A percentile compares a stretch with the other conserved stretches of the same genome.
These are phyloP conservation scores for Pichia rugopelliculosa DNA, from an alignment of 805 yeast species.

Conservation along the genomic window DNA sequence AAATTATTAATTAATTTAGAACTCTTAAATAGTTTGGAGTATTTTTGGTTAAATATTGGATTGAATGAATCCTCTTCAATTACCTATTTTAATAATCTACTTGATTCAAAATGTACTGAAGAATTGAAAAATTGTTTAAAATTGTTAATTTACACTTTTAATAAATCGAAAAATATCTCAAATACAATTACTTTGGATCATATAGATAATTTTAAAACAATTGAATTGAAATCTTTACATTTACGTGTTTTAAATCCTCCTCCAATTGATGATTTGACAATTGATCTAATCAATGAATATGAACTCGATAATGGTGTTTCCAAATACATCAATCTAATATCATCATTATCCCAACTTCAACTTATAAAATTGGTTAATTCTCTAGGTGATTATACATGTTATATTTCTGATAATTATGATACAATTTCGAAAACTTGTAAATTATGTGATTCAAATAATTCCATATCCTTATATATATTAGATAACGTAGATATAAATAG, in stretches of 20 bases:
- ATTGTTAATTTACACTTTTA: slow-evolving; percentile 9
- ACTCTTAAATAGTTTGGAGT: slow-evolving; percentile 13
- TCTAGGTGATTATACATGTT: slow-evolving; percentile 37
- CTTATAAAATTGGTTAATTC: slow-evolving; percentile 27
- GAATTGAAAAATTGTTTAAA: slow-evolving; percentile 20
- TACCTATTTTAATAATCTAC: slow-evolving; percentile 7
- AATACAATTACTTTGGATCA: background rate
- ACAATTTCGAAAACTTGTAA: slow-evolving; percentile 28
- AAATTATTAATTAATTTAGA: slow-evolving; percentile 16
- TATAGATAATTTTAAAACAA: background rate
- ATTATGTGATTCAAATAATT: slow-evolving; percentile 28
- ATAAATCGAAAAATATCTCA: background rate
- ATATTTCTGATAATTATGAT: slow-evolving; percentile 33
- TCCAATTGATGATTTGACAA: background rate
- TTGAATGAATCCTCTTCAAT: slow-evolving; percentile 9
- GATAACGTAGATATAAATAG: slow-evolving; percentile 24
- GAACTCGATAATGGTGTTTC: background rate
- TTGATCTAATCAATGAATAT: background rate
- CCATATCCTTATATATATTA: slow-evolving; percentile 3
- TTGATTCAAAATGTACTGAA: slow-evolving; percentile 7
- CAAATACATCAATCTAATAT: background rate
- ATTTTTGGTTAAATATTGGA: slow-evolving; percentile 20
- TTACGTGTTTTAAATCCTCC: background rate
- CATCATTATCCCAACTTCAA: background rate
- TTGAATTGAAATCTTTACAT: background rate